Conservation (phyloP, 768 basidiomycete genomes). For the Boletus rubescentipes region DNA sequence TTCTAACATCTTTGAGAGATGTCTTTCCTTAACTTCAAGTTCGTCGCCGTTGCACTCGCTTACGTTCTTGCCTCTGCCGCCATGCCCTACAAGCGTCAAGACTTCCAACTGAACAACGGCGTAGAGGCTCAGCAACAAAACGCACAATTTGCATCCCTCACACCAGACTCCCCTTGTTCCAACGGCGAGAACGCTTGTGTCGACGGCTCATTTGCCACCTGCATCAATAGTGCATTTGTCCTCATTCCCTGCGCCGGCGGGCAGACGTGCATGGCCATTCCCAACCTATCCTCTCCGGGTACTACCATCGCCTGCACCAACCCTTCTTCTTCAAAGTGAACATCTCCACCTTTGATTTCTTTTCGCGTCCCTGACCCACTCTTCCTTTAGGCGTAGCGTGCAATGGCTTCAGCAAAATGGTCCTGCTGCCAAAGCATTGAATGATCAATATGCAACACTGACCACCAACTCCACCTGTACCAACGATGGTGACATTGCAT, state of each 20-base stretch:
- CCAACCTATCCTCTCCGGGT: conserved; percentile 21
- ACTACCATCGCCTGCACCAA: conserved; percentile 18
- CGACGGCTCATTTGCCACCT: conserved; percentile 14
- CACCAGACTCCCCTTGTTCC: conserved; percentile 16
- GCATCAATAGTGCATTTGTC: conserved; percentile 14
- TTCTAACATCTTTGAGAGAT: conserved; percentile 20
- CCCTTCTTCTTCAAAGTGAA: conserved; percentile 1
- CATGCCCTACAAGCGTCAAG: conserved; percentile 17
- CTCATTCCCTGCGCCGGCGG: conserved; percentile 10
- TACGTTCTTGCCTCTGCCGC: conserved; percentile 20
- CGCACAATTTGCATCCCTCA: conserved; percentile 18
- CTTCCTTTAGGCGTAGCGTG: conserved; percentile 12
- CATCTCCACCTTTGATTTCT: background rate
- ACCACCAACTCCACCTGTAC: conserved; percentile 19
- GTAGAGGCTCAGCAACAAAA: conserved; percentile 24
- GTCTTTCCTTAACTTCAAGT: conserved; percentile 17
- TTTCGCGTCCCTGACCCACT: background rate
- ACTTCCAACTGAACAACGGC: conserved; percentile 25
- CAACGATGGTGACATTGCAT: conserved; percentile 17
- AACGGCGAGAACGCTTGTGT: background rate
- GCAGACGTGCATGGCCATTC: conserved; percentile 25
- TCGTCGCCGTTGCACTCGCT: conserved; percentile 8
- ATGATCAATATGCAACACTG: conserved; percentile 19
- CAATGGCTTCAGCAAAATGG: conserved; percentile 23
- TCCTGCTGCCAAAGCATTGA: conserved; percentile 25